Conservation (phyloP, 2,329 filamentous ascomycete genomes). For the Xylariaceae sp. region DNA sequence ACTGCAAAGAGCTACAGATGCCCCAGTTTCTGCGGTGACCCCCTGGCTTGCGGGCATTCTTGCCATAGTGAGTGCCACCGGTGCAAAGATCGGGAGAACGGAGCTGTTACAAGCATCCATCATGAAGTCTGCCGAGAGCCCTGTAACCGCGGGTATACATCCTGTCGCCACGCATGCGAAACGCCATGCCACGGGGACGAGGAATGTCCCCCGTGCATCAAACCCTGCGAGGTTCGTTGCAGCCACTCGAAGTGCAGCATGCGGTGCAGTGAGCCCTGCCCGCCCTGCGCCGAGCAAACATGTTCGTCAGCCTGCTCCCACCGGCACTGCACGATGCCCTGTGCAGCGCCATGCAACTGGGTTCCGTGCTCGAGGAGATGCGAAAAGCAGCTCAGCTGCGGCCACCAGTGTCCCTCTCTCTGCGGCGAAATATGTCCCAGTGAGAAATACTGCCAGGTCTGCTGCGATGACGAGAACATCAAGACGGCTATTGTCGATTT, state of each 20-base stretch:
- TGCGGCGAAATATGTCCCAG: conserved; percentile 60
- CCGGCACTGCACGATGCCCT: conserved; percentile 25
- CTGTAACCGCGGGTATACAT: conserved; percentile 47
- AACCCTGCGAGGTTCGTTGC: conserved; percentile 51
- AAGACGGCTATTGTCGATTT: conserved; percentile 50
- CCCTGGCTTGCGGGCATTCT: conserved; percentile 52
- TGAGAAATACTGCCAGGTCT: conserved; percentile 50
- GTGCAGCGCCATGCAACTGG: conserved; percentile 61
- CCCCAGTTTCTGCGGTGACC: conserved; percentile 36
- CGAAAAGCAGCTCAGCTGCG: conserved; percentile 46
- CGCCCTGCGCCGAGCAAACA: conserved; percentile 50
- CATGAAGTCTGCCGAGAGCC: conserved; percentile 42
- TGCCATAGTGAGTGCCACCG: conserved; percentile 43
- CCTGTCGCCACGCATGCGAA: conserved; percentile 52
- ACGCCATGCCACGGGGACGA: conserved; percentile 46
- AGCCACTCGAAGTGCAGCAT: conserved; percentile 51
- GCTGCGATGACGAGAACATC: conserved; percentile 37
- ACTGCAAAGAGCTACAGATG: background rate
- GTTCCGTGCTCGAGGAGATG: conserved; percentile 61
- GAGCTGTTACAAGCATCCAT: conserved; percentile 29
- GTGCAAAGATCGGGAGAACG: conserved; percentile 40
- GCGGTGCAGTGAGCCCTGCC: conserved; percentile 54
- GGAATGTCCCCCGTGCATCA: conserved; percentile 43
- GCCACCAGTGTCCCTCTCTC: conserved; percentile 54
- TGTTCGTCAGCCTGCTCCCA: conserved; percentile 55